phyloP scores from a whole-genome alignment of 2,329 filamentous ascomycete species.

The Claviceps maximensis region DNA sequence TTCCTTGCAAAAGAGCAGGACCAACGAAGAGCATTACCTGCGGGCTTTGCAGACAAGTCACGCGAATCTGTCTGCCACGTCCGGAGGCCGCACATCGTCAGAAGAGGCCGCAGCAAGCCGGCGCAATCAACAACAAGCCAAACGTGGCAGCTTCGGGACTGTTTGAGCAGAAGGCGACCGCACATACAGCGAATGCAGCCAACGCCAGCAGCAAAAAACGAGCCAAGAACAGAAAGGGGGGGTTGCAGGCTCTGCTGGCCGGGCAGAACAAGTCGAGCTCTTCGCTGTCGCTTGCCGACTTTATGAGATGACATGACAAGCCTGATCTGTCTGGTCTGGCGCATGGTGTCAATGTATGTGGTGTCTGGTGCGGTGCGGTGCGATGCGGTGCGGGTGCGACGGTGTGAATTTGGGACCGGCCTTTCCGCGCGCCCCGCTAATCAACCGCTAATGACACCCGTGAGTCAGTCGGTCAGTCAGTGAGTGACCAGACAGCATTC shows the following conservation, averaged over 20 bases:
- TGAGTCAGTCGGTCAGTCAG: too few species aligned
- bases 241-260: slow-evolving; percentile 50
- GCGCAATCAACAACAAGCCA: slow-evolving; percentile 8
- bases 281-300: slow-evolving; percentile 40
- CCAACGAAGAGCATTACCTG: slow-evolving; percentile 24
- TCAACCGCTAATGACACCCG: too few species aligned
- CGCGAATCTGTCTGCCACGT: slow-evolving; percentile 26
- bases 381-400: too few species aligned
- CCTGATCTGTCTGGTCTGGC: too few species aligned
- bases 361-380: too few species aligned
- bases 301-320: slow-evolving; percentile 22
- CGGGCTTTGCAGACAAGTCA: slow-evolving; percentile 30
- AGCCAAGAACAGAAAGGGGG: slow-evolving; percentile 51
- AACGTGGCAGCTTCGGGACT: not conserved
- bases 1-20: slow-evolving; percentile 4
- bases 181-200: slow-evolving; percentile 14
- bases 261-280: slow-evolving; percentile 32
- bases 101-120: slow-evolving; percentile 8
- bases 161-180: slow-evolving; percentile 14
- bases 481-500: too few species aligned
- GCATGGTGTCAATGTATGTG: too few species aligned
- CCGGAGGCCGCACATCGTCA: slow-evolving; percentile 20
- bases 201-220: slow-evolving; percentile 52
- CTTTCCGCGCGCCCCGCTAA: too few species aligned
- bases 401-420: too few species aligned